Conservation (phyloP, 345 rosid genomes). For the Sisymbrium altissimum region DNA sequence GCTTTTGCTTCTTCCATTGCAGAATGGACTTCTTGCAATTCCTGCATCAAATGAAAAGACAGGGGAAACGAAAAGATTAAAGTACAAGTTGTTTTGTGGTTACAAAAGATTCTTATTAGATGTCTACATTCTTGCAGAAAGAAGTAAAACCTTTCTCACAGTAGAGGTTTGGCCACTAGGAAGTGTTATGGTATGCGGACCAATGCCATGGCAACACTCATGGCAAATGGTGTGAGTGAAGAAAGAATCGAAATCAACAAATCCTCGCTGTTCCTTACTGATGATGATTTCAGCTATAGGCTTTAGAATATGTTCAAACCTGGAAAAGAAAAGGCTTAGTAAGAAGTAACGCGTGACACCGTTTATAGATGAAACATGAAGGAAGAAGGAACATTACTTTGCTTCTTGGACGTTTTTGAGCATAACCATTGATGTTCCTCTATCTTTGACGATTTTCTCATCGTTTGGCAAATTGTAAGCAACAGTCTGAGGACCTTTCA, state of each 20-base stretch:
- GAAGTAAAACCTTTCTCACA: conserved; percentile 68
- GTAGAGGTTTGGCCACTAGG: conserved; percentile 83
- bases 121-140: conserved; percentile 5
- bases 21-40: conserved; percentile 87
- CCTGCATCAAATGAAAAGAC: conserved; percentile 42
- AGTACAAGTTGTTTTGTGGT: neutral
- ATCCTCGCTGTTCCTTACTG: conserved; percentile 58
- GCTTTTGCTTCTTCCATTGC: conserved; percentile 97
- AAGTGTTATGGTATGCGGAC: conserved; percentile 87
- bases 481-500: conserved; percentile 92
- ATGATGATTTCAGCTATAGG: conserved; percentile 77
- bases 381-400: conserved; percentile 49
- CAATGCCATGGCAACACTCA: conserved; percentile 96
- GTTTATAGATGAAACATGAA: neutral
- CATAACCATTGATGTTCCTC: conserved; percentile 97
- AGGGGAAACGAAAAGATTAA: neutral
- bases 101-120: neutral
- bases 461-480: conserved; percentile 96
- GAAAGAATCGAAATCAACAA: conserved; percentile 94
- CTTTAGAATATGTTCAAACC: conserved; percentile 82
- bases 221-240: conserved; percentile 93
- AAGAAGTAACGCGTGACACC: conserved; percentile 7
- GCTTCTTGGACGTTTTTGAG: conserved; percentile 87
- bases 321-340: conserved; percentile 27
- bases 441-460: conserved; percentile 81